A percentile compares a stretch with the other conserved stretches of the same genome.
Conservation (phyloP, 2,329 filamentous ascomycete genomes). For the Paracoccidioides brasiliensis region DNA sequence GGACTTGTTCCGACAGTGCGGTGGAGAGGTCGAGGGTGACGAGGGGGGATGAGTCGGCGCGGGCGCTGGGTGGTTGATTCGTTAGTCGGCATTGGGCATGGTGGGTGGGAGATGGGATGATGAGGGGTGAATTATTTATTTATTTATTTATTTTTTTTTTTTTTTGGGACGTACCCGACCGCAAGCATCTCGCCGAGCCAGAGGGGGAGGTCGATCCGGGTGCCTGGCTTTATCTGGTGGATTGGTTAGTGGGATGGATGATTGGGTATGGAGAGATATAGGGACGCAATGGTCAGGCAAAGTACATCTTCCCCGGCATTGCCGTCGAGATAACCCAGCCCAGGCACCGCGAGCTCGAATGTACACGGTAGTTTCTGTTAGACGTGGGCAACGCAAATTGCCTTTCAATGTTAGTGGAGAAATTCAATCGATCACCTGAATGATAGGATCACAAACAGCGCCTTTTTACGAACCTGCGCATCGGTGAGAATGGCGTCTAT, state of each 20-base stretch:
- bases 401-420: too few species aligned
- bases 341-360: constrained; percentile 79
- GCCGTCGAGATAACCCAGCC: constrained; percentile 80
- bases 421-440: too few species aligned
- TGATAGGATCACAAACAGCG: background rate
- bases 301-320: constrained; percentile 50
- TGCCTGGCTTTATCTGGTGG: constrained; percentile 64
- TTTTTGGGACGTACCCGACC: constrained; percentile 28
- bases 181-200: constrained; percentile 95
- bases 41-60: constrained; percentile 41
- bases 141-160: background rate
- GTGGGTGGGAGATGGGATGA: background rate
- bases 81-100: constrained; percentile 1
- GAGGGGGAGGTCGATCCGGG: constrained; percentile 68
- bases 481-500: constrained; percentile 36
- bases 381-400: background rate
- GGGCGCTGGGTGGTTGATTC: constrained; percentile 20
- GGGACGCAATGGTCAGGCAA: background rate
- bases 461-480: constrained; percentile 22
- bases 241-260: background rate
- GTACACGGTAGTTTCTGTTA: constrained; percentile 83
- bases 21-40: constrained; percentile 70
- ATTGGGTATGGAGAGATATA: background rate
- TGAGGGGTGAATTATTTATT: background rate
- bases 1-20: constrained; percentile 62